Evolutionary conservation across 2,329 filamentous ascomycete genomes (phyloP).

Genomic region (Tolypocladium album): DNA sequence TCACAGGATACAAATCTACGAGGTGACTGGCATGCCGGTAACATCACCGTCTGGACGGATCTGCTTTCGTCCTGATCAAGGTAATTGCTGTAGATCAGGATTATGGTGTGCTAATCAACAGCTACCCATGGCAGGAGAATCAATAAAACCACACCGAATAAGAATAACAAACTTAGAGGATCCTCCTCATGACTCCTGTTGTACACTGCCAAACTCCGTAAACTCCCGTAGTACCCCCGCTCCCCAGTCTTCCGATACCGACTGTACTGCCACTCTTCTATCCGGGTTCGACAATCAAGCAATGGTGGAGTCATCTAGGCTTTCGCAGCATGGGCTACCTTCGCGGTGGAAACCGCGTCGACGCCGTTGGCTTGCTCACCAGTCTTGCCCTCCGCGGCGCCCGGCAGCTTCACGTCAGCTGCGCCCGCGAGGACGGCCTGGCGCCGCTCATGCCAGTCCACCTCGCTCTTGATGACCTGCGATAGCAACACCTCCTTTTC

Average conservation of each 20-base stretch:
- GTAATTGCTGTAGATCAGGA: background rate
- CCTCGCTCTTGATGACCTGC: slow-evolving; percentile 57
- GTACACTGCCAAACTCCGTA: background rate
- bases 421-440: slow-evolving; percentile 40
- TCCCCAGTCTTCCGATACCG: background rate
- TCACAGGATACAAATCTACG: no score
- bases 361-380: slow-evolving; percentile 13
- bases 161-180: background rate
- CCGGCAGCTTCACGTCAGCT: slow-evolving; percentile 31
- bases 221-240: background rate
- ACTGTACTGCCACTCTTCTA: background rate
- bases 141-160: background rate
- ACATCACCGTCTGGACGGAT: no score
- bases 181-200: background rate
- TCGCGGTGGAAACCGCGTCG: slow-evolving; percentile 1
- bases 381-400: slow-evolving; percentile 17
- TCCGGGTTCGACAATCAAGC: background rate
- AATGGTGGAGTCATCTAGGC: background rate
- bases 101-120: background rate
- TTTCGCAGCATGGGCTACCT: slow-evolving; percentile 1
- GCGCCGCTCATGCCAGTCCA: slow-evolving; percentile 51
- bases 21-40: no score
- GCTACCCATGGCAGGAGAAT: background rate
- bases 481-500: slow-evolving; percentile 73
- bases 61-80: no score